phyloP scores from a whole-genome alignment of 148 eudicot species.

The Vaccinium macrocarpon region DNA sequence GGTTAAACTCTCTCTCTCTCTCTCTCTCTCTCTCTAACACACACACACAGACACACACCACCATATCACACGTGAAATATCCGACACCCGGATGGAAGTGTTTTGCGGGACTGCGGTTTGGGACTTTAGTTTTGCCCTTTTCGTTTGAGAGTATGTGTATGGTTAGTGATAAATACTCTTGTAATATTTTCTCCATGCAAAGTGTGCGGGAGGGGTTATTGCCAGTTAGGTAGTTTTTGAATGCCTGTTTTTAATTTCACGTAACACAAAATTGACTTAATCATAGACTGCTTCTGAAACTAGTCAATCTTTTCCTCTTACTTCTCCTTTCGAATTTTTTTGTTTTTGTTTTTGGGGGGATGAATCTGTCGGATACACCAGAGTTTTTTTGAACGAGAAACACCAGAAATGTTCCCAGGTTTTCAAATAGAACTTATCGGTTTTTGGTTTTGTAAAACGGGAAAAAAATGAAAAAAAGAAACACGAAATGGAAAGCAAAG shows the following conservation, averaged over 20 bases:
- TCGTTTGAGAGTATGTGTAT: too few species aligned
- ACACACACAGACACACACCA: background rate
- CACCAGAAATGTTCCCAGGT: background rate
- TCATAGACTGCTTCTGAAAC: too few species aligned
- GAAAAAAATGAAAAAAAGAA: background rate
- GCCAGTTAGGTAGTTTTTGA: too few species aligned
- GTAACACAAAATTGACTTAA: too few species aligned
- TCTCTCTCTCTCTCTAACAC: background rate
- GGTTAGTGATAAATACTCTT: background rate
- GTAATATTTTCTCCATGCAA: too few species aligned
- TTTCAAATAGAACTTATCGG: background rate
- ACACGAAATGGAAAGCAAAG: background rate
- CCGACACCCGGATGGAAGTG: background rate
- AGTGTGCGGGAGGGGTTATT: too few species aligned
- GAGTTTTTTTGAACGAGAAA: too few species aligned
- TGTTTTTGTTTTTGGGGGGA: background rate
- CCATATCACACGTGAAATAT: background rate
- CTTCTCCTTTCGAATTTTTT: background rate
- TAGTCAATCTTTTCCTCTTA: too few species aligned
- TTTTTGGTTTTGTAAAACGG: background rate
- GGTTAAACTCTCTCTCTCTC: constrained; percentile 9
- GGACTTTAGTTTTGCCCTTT: background rate
- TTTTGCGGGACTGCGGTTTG: background rate
- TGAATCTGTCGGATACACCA: too few species aligned
- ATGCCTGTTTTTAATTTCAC: too few species aligned